A percentile compares a stretch with the other conserved stretches of the same genome.
These are phyloP conservation scores for Dactylonectria macrodidyma DNA, from an alignment of 2,329 filamentous ascomycete species.

Conservation along the genomic window DNA sequence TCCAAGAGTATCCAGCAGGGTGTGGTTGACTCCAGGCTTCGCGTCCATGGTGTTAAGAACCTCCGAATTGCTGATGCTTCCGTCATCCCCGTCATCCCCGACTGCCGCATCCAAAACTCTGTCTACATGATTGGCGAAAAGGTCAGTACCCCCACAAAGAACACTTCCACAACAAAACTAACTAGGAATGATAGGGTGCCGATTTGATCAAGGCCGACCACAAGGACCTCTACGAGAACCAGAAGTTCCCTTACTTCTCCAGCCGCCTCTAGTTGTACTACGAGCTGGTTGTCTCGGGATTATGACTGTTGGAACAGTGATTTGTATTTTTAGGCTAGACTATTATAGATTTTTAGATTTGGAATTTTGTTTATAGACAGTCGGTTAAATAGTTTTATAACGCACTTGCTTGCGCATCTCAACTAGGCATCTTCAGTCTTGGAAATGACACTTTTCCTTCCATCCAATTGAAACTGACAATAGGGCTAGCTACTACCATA, in stretches of 20 bases:
- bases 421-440: too few species aligned
- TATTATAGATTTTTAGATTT: too few species aligned
- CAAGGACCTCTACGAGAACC: conserved; percentile 18
- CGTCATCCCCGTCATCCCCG: conserved; percentile 67
- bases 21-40: conserved; percentile 39
- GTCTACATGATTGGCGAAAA: conserved; percentile 75
- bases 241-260: conserved; percentile 6
- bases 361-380: too few species aligned
- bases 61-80: conserved; percentile 36
- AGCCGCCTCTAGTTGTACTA: conserved; percentile 12
- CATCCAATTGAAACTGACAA: too few species aligned
- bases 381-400: too few species aligned
- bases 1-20: conserved; percentile 60
- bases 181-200: conserved; percentile 27
- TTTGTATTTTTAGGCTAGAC: too few species aligned
- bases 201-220: conserved; percentile 32
- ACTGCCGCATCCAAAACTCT: conserved; percentile 70
- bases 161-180: not conserved
- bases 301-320: too few species aligned
- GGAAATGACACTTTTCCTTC: too few species aligned
- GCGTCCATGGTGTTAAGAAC: conserved; percentile 35
- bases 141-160: conserved; percentile 32
- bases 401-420: too few species aligned
- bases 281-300: too few species aligned
- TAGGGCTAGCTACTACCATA: too few species aligned